phyloP scores from a whole-genome alignment of 352 stramenopile genomes.

The Thraustotheca clavata region DNA sequence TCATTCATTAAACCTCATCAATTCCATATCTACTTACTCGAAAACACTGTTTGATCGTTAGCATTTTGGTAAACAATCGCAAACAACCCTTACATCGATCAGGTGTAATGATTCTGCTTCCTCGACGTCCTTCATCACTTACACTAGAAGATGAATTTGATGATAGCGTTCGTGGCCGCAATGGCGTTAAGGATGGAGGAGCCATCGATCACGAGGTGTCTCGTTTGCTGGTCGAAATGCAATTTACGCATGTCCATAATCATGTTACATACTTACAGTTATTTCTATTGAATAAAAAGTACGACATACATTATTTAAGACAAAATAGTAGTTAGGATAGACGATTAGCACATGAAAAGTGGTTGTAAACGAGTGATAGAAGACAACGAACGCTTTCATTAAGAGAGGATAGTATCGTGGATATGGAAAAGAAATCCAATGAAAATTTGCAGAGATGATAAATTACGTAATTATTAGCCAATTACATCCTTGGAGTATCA shows the following conservation, averaged over 20 bases:
- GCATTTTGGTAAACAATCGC: constrained; percentile 11
- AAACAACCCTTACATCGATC: constrained; percentile 16
- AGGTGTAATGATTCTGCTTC: neutral
- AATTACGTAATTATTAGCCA: too few relatives aligned
- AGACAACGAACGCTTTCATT: too few relatives aligned
- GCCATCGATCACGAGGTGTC: neutral
- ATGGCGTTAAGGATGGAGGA: neutral
- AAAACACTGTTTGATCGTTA: constrained; percentile 15
- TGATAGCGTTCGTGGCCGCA: neutral
- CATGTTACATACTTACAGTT: neutral
- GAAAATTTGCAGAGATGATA: too few relatives aligned
- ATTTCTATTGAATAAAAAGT: too few relatives aligned
- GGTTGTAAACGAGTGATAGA: too few relatives aligned
- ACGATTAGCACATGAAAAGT: too few relatives aligned
- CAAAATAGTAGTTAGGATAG: too few relatives aligned
- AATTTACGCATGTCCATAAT: neutral
- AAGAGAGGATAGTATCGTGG: too few relatives aligned
- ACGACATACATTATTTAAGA: too few relatives aligned
- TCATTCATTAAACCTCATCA: neutral
- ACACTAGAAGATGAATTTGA: constrained; percentile 3
- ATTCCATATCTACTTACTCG: neutral
- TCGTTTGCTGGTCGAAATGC: neutral
- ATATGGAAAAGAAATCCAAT: too few relatives aligned
- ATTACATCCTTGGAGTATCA: too few relatives aligned
- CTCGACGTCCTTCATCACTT: neutral